phyloP scores from a whole-genome alignment of 495 filamentous ascomycete species.

The Rhypophila decipiens region DNA sequence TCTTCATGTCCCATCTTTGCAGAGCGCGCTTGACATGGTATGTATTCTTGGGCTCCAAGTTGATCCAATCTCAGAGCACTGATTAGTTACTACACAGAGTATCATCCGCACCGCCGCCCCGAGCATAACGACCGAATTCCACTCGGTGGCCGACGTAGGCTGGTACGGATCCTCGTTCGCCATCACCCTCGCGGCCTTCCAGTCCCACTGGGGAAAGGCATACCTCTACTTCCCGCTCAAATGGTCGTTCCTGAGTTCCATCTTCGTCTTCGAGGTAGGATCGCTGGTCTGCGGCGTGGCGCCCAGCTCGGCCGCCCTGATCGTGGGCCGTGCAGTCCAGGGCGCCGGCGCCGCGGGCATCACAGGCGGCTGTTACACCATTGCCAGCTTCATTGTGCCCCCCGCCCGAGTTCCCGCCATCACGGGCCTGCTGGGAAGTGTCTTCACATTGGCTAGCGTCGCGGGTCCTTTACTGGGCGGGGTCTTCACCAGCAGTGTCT shows the following conservation, averaged over 20 bases:
- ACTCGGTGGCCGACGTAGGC: slow-evolving; percentile 38
- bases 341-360: slow-evolving; percentile 41
- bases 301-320: neutral
- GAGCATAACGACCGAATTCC: slow-evolving; percentile 37
- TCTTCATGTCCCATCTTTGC: neutral
- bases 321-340: slow-evolving; percentile 25
- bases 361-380: slow-evolving; percentile 44
- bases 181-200: neutral
- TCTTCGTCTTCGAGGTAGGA: slow-evolving; percentile 1
- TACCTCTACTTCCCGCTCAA: neutral
- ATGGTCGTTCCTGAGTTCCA: neutral
- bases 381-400: slow-evolving; percentile 41
- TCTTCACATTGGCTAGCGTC: slow-evolving; percentile 25
- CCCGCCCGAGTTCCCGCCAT: slow-evolving; percentile 30
- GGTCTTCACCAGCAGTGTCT: slow-evolving; percentile 44
- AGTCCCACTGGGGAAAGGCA: neutral
- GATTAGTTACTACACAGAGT: too few species aligned
- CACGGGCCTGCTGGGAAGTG: slow-evolving; percentile 32
- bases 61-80: too few species aligned
- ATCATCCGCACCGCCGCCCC: slow-evolving; percentile 39
- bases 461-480: slow-evolving; percentile 50
- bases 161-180: slow-evolving; percentile 39
- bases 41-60: neutral
- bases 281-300: neutral
- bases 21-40: neutral